Base-by-base conservation (phyloP, 805 yeast genomes). In the Yarrowia phangngaensis region DNA sequence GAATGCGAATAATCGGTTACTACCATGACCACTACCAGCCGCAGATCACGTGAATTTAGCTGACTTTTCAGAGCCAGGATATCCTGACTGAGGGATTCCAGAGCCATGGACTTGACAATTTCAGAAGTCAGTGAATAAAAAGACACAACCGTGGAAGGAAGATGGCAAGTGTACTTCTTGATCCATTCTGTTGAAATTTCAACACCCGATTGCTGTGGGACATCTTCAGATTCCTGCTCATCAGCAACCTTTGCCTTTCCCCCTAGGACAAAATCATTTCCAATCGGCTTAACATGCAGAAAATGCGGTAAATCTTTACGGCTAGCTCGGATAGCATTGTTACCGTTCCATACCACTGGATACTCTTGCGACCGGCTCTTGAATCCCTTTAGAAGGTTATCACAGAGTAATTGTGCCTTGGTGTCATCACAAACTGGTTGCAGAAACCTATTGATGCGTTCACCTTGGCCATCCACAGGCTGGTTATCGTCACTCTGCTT, bases 141-240 rank as follows among this genome's bases (percentile, higher is more conserved):
- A 2, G 73, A 58, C 2, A 79, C 62, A 31, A 71, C 69, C 0
- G 73, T 70, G 1, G 73, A 55, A 0, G 85, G 84, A n/a, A 67
- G 31, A 3, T 64, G 50, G n/a, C 68, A 64, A 20, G 65, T 63
- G 56, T 79, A 76, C 56, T 77, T 79, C 26, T 69, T 67, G 11
- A 78, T 52, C 86, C 85, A 80, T 19, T 72, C 64, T 0, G 45
- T 31, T 13, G 45, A 38, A 11, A 38, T 38, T n/a, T n/a, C n/a
- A n/a, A n/a, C n/a, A n/a, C n/a, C n/a, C n/a, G 32, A 38, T 38
- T 38, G 45, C 8, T 38, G 45, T 13, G 26, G 45, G 24, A 38
- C 24, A 19, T 38, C 27, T 19, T 38, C 45, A 19, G 27, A 38
- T 23, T 32, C 45, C 32, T 38, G 19, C 45, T 38, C 9, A 26